phyloP scores from a whole-genome alignment of 2,329 filamentous ascomycete species.

The Cercospora janseana region DNA sequence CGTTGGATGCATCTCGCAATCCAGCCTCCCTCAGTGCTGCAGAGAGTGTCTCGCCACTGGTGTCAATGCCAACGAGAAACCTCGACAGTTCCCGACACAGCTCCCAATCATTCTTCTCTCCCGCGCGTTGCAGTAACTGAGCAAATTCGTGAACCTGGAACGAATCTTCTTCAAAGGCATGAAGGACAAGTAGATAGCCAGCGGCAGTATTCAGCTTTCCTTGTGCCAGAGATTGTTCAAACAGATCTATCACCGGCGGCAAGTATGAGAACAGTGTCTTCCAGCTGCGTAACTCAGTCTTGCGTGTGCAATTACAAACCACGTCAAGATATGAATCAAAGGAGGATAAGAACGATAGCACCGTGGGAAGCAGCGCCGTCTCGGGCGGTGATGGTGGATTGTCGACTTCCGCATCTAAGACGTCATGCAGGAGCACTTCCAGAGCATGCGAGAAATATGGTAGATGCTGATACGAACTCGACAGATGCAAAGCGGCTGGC shows the following conservation, averaged over 20 bases:
- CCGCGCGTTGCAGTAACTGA: constrained; percentile 75
- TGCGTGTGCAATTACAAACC: constrained; percentile 92
- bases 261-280: constrained; percentile 88
- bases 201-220: constrained; percentile 91
- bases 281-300: constrained; percentile 95
- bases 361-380: constrained; percentile 51
- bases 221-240: constrained; percentile 83
- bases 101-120: constrained; percentile 86
- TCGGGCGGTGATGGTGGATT: constrained; percentile 46
- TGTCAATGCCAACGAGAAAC: constrained; percentile 92
- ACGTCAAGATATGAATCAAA: constrained; percentile 85
- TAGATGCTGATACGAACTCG: constrained; percentile 79
- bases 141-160: constrained; percentile 67
- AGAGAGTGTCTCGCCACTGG: constrained; percentile 74
- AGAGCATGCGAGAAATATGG: constrained; percentile 92
- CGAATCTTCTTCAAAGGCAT: constrained; percentile 62
- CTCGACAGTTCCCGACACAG: constrained; percentile 90
- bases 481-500: constrained; percentile 76
- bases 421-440: constrained; percentile 87
- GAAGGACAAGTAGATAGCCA: constrained; percentile 91
- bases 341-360: constrained; percentile 54
- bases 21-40: constrained; percentile 58
- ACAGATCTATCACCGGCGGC: constrained; percentile 84
- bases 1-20: constrained; percentile 20
- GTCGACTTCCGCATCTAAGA: constrained; percentile 93